Conservation (phyloP, 2,329 filamentous ascomycete species). For the Zelopaecilomyces penicillatus region DNA sequence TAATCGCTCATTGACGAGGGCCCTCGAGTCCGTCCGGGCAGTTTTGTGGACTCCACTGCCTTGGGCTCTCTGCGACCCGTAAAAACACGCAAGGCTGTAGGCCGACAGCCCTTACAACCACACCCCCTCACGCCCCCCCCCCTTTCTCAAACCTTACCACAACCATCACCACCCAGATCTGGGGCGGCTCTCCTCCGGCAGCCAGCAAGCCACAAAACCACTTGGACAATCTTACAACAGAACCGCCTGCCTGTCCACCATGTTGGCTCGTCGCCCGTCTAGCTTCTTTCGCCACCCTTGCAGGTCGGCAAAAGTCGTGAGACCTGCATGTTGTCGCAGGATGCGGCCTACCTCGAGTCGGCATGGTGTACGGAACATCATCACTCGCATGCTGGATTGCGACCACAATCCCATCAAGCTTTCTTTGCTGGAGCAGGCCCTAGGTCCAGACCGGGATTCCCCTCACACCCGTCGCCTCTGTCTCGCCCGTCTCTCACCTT, state of each 20-base stretch:
- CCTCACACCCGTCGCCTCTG: too few relatives aligned
- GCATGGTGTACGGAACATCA: not conserved
- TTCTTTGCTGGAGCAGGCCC: too few relatives aligned
- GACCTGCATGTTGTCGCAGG: not conserved
- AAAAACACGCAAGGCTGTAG: not conserved
- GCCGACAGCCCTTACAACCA: not conserved
- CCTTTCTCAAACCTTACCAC: not conserved
- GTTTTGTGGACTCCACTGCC: too few relatives aligned
- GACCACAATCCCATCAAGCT: too few relatives aligned
- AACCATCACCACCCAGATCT: not conserved
- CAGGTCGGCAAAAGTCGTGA: conserved; percentile 7
- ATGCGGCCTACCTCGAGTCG: not conserved
- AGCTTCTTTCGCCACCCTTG: conserved; percentile 1
- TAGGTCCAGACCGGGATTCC: too few relatives aligned
- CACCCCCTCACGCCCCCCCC: not conserved
- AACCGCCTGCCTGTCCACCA: not conserved
- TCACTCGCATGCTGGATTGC: too few relatives aligned
- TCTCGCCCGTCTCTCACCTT: not conserved
- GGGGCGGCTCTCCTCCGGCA: too few relatives aligned
- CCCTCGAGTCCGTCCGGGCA: too few relatives aligned
- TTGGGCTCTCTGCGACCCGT: too few relatives aligned
- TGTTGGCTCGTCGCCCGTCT: not conserved
- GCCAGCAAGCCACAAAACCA: too few relatives aligned
- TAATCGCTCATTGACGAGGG: too few relatives aligned
- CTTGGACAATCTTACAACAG: too few relatives aligned